These are phyloP conservation scores for Sphaceloma murrayae DNA, from an alignment of 2,329 filamentous ascomycete genomes.

Conservation along the genomic window DNA sequence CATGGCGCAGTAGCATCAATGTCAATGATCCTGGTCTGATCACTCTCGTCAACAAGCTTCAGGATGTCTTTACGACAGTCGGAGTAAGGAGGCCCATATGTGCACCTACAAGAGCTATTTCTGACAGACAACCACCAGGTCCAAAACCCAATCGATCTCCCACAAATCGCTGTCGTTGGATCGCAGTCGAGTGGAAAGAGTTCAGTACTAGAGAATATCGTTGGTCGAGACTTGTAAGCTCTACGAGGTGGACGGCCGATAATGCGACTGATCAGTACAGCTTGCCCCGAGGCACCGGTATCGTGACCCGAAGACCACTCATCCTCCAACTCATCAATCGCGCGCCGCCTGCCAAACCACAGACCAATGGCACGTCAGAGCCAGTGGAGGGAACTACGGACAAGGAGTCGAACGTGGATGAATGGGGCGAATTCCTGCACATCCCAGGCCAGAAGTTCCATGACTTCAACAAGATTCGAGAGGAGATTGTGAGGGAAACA, in stretches of 20 bases:
- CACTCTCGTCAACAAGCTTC: slow-evolving; percentile 92
- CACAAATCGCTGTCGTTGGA: slow-evolving; percentile 95
- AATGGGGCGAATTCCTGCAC: slow-evolving; percentile 98
- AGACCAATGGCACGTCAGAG: slow-evolving; percentile 61
- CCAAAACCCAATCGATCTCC: slow-evolving; percentile 97
- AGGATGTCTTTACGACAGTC: slow-evolving; percentile 98
- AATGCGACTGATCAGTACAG: slow-evolving; percentile 41
- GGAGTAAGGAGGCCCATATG: slow-evolving; percentile 49
- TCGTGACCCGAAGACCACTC: slow-evolving; percentile 90
- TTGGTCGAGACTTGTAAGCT: slow-evolving; percentile 92
- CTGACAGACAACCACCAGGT: slow-evolving; percentile 45
- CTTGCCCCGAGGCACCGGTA: slow-evolving; percentile 91
- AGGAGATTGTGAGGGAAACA: slow-evolving; percentile 94
- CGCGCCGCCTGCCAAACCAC: slow-evolving; percentile 48
- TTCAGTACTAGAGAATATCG: slow-evolving; percentile 97
- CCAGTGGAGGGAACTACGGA: slow-evolving; percentile 56
- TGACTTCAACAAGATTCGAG: slow-evolving; percentile 97
- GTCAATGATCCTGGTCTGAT: slow-evolving; percentile 62
- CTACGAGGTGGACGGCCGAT: neutral
- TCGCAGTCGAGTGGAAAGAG: slow-evolving; percentile 99
- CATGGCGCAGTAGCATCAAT: slow-evolving; percentile 48
- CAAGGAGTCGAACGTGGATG: slow-evolving; percentile 80
- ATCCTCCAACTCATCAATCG: slow-evolving; percentile 98
- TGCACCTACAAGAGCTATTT: neutral
- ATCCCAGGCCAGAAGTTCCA: slow-evolving; percentile 95